These are phyloP conservation scores for Pterocarpus santalinus DNA, from an alignment of 306 rosid genomes.

Conservation along the genomic window DNA sequence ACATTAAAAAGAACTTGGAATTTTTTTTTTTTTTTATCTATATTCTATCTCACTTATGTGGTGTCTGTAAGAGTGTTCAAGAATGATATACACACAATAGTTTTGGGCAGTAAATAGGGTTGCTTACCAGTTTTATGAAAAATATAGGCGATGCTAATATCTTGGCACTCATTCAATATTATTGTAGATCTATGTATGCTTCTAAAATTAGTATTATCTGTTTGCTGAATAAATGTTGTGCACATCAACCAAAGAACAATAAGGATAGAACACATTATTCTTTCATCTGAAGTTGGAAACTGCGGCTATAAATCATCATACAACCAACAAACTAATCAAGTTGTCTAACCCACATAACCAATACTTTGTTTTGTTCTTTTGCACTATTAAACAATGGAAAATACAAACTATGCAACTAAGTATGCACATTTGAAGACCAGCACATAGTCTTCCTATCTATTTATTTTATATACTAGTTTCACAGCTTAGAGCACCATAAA, in stretches of 20 bases:
- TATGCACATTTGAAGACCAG: constrained; percentile 34
- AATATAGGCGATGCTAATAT: constrained; percentile 20
- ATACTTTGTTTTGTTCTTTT: neutral
- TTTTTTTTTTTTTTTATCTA: no score
- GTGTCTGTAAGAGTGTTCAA: no score
- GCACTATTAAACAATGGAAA: constrained; percentile 23
- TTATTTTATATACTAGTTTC: constrained; percentile 36
- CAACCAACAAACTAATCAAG: constrained; percentile 31
- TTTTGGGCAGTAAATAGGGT: neutral
- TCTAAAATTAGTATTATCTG: constrained; percentile 10
- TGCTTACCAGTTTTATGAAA: neutral
- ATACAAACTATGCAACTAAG: constrained; percentile 15
- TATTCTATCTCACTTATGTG: no score
- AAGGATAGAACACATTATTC: constrained; percentile 41
- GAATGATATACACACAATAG: no score
- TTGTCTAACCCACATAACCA: constrained; percentile 6
- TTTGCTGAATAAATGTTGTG: constrained; percentile 18
- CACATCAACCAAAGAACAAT: constrained; percentile 34
- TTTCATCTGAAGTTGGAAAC: constrained; percentile 44
- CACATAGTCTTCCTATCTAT: constrained; percentile 15
- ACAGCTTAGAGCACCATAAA: constrained; percentile 37
- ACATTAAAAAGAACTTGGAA: no score
- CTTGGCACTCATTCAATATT: constrained; percentile 28
- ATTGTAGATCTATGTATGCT: constrained; percentile 26
- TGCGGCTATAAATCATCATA: constrained; percentile 37